phyloP scores from a whole-genome alignment of 2,329 filamentous ascomycete species.

The Curvularia spicifera region DNA sequence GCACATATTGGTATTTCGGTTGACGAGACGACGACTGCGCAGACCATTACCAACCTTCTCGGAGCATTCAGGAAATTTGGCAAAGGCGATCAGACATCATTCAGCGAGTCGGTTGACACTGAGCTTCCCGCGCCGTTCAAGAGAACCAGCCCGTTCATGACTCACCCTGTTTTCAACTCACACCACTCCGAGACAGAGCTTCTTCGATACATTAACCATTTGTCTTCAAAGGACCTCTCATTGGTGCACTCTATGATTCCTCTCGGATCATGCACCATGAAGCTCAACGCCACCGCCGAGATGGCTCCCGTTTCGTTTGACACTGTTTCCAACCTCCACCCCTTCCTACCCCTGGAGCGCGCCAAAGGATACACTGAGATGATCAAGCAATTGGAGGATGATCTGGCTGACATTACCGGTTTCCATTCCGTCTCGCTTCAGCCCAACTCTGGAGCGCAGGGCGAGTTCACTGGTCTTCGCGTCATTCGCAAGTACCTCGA shows the following conservation, averaged over 20 bases:
- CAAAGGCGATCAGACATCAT: constrained; percentile 25
- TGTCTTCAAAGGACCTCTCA: constrained; percentile 93
- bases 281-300: constrained; percentile 91
- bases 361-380: constrained; percentile 73
- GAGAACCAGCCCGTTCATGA: constrained; percentile 77
- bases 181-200: constrained; percentile 96
- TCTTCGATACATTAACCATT: constrained; percentile 88
- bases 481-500: constrained; percentile 87
- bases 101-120: constrained; percentile 24
- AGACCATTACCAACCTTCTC: constrained; percentile 64
- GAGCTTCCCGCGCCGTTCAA: constrained; percentile 63
- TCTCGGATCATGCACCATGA: constrained; percentile 97
- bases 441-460: constrained; percentile 94
- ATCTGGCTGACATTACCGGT: constrained; percentile 83
- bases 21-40: constrained; percentile 72
- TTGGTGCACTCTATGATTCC: constrained; percentile 98
- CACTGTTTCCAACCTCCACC: constrained; percentile 80
- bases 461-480: constrained; percentile 89
- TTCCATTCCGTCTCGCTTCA: constrained; percentile 91
- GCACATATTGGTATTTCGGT: constrained; percentile 74
- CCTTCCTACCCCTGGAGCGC: constrained; percentile 71
- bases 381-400: constrained; percentile 73
- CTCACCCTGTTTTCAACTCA: constrained; percentile 91
- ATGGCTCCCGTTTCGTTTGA: constrained; percentile 86
- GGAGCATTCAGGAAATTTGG: constrained; percentile 60